phyloP scores from a whole-genome alignment of 805 yeast species.

The Ogataea zsoltii region DNA sequence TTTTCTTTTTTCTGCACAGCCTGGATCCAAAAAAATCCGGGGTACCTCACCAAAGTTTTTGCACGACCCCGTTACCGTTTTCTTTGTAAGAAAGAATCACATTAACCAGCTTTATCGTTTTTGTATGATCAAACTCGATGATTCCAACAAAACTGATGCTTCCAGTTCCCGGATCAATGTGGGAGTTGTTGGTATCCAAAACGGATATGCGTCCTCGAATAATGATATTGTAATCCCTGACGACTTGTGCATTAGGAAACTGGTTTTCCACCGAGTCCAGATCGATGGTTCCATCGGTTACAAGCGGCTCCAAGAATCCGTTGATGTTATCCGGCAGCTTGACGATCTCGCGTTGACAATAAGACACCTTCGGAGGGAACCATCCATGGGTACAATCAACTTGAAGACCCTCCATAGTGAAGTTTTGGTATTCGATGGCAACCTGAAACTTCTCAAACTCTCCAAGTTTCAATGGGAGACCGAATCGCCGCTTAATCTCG shows the following conservation, averaged over 20 bases:
- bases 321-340: conserved; percentile 29
- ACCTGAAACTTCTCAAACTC: conserved; percentile 32
- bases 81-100: conserved; percentile 30
- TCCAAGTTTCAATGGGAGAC: conserved; percentile 35
- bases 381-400: conserved; percentile 32
- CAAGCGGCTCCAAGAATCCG: conserved; percentile 35
- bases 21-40: conserved; percentile 2
- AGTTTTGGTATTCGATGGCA: conserved; percentile 30
- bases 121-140: conserved; percentile 39
- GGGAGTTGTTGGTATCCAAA: conserved; percentile 12
- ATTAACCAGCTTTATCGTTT: conserved; percentile 31
- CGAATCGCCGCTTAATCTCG: conserved; percentile 29
- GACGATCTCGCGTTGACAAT: conserved; percentile 27
- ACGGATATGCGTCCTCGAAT: conserved; percentile 34
- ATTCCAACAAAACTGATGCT: conserved; percentile 35
- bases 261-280: conserved; percentile 27
- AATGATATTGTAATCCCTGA: conserved; percentile 33
- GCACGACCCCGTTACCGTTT: conserved; percentile 29
- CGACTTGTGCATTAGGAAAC: conserved; percentile 21
- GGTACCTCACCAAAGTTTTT: conserved; percentile 30
- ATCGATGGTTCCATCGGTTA: conserved; percentile 20
- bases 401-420: conserved; percentile 33
- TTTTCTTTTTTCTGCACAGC: conserved; percentile 7
- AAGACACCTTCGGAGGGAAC: conserved; percentile 28
- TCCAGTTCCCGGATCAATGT: conserved; percentile 30